Percentiles rank a stretch among this genome's conserved stretches.
phyloP scores from a whole-genome alignment of 2,329 filamentous ascomycete species.

The Ceratocystis papillata region DNA sequence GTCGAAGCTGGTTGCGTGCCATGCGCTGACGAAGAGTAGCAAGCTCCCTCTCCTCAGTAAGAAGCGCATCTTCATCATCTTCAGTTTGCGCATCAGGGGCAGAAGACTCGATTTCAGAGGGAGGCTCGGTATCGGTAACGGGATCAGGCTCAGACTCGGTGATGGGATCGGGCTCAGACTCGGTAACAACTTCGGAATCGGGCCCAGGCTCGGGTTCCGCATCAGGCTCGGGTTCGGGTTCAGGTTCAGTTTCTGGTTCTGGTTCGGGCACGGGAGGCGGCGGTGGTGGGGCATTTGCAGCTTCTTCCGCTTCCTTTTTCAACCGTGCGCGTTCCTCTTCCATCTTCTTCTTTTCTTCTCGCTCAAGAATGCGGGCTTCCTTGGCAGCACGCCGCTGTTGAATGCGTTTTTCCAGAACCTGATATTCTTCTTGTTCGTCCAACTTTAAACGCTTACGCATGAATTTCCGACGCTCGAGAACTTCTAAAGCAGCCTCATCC shows the following conservation, averaged over 20 bases:
- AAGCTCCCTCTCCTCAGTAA: constrained; percentile 18
- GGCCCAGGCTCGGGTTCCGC: constrained; percentile 17
- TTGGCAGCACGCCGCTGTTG: constrained; percentile 1
- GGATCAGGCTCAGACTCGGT: constrained; percentile 23
- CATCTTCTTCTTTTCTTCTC: constrained; percentile 12
- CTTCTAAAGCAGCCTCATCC: neutral
- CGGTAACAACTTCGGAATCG: constrained; percentile 21
- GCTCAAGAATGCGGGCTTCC: constrained; percentile 7
- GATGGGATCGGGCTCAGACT: constrained; percentile 22
- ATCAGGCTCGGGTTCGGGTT: constrained; percentile 21
- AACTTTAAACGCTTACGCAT: constrained; percentile 13
- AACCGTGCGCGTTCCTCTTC: constrained; percentile 5
- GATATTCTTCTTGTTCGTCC: neutral
- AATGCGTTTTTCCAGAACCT: neutral
- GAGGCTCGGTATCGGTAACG: constrained; percentile 23
- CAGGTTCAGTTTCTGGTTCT: constrained; percentile 21
- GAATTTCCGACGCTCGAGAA: constrained; percentile 14
- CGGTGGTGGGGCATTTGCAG: neutral
- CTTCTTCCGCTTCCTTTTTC: constrained; percentile 11
- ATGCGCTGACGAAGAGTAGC: constrained; percentile 18
- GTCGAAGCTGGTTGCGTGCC: constrained; percentile 15
- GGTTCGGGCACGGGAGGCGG: constrained; percentile 18
- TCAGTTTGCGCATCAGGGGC: constrained; percentile 22
- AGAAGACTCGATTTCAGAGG: constrained; percentile 23
- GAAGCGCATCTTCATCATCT: constrained; percentile 19